Evolutionary conservation across 495 filamentous ascomycete genomes (phyloP), one percentile per base, ranked within the genome.

Genomic region (Xylaria nigripes): DNA sequence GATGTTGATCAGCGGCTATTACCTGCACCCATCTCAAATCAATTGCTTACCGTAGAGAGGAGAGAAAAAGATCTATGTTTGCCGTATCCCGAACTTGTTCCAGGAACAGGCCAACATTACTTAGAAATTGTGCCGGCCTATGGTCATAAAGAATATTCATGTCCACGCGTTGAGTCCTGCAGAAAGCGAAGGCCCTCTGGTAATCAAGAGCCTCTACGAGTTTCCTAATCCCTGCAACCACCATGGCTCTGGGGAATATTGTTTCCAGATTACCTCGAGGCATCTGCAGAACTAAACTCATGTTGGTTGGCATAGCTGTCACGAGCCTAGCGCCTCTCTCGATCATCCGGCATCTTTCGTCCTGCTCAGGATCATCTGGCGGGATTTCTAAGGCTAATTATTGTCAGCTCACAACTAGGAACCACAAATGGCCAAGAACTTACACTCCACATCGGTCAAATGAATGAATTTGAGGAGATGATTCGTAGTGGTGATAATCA

Each of bases 61-160:
- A 97, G 7, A 98, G 75, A 59, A 98, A 95, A 38, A 96, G 73
- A 64, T 98, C 94, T 59, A 96, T 86, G 55, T 88, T 84, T 16
- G 94, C 86, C 32, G 86, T 73, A 62, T 86, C 90, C 67, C 86
- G 86, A 40, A 96, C 78, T 65, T 97, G 93, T 21, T 91, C 83
- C 42, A 97, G 74, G 68, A 98, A 94, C 1, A 90, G 58, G 6
- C 70, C 72, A 27, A 96, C 76, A 57, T 81, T 85, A 12, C 78
- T 73, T 70, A 96, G 76, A 63, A 98, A 95, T 56, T 93, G 86
- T 41, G 81, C 72, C 0, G 90, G 89, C 6, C 80, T 81, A 72
- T 97, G 85, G 66, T 98, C 93, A 65, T 95, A 91, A n/a, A 98
- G 73, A 50, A 98, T 92, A 63, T 97, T 98, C 85, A 96, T 89